Conservation (phyloP, 2,329 filamentous ascomycete genomes). For the Colletotrichum horii region DNA sequence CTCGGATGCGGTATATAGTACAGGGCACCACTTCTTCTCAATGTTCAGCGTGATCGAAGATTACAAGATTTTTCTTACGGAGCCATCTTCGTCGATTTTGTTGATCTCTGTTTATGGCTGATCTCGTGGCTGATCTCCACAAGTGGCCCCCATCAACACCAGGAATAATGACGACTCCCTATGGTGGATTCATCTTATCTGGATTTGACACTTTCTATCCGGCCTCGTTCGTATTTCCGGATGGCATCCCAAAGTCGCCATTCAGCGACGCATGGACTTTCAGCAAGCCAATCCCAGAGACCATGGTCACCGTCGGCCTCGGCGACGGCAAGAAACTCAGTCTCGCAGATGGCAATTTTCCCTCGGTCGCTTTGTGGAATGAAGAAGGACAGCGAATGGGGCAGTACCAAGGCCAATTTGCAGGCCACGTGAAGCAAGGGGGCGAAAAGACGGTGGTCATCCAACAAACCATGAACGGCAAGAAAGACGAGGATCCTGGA, state of each 20-base stretch:
- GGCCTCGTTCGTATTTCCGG: background rate
- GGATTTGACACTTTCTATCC: background rate
- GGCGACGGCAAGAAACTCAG: background rate
- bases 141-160: background rate
- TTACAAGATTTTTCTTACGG: background rate
- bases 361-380: constrained; percentile 23
- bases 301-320: background rate
- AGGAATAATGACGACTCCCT: background rate
- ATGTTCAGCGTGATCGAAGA: background rate
- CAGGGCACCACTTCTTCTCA: background rate
- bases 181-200: background rate
- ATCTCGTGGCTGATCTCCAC: background rate
- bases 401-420: background rate
- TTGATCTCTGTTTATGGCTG: background rate
- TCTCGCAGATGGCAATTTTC: constrained; percentile 8
- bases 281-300: background rate
- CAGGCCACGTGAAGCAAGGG: background rate
- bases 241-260: background rate
- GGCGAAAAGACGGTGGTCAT: background rate
- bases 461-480: constrained; percentile 11
- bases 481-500: background rate
- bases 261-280: background rate
- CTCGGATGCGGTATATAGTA: background rate
- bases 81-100: background rate
- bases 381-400: constrained; percentile 21